Conservation (phyloP, 225 moss, liverwort and hornwort species). For the Antitrichia curtipendula region DNA sequence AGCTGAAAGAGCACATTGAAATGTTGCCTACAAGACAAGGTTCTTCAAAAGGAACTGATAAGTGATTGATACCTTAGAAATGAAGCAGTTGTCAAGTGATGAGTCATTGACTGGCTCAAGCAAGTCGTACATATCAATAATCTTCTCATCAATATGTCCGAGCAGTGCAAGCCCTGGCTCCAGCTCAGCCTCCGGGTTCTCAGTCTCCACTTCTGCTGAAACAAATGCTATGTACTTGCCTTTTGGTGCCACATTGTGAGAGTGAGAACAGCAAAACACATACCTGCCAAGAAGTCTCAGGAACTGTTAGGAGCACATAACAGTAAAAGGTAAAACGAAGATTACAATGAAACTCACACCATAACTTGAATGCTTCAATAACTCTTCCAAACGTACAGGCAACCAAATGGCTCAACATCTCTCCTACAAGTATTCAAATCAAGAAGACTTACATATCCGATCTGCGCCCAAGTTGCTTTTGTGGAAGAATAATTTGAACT, state of each 20-base stretch:
- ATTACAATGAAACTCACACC: background rate
- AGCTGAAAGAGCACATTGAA: background rate
- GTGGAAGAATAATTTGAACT: conserved; percentile 86
- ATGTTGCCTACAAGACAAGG: background rate
- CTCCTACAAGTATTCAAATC: background rate
- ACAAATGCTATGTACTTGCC: conserved; percentile 98
- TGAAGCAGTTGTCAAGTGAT: conserved; percentile 71
- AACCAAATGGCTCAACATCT: background rate
- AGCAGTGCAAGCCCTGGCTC: conserved; percentile 81
- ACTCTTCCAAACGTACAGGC: background rate
- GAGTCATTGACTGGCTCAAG: conserved; percentile 88
- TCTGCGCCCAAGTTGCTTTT: conserved; percentile 84
- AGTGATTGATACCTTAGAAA: conserved; percentile 53
- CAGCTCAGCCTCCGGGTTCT: conserved; percentile 73
- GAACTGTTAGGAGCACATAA: background rate
- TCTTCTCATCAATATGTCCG: conserved; percentile 71
- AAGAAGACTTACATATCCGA: conserved; percentile 79
- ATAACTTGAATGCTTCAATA: background rate
- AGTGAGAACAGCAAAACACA: conserved; percentile 91
- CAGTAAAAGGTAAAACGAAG: no score
- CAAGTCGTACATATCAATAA: conserved; percentile 80
- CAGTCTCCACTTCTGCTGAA: conserved; percentile 83
- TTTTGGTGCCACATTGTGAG: conserved; percentile 91
- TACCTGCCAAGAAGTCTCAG: conserved; percentile 42
- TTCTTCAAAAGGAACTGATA: background rate